A percentile compares a stretch with the other conserved stretches of the same genome.
Evolutionary conservation across 1,139 yeast species (phyloP).

Genomic region (Arxiozyma heterogenica): DNA sequence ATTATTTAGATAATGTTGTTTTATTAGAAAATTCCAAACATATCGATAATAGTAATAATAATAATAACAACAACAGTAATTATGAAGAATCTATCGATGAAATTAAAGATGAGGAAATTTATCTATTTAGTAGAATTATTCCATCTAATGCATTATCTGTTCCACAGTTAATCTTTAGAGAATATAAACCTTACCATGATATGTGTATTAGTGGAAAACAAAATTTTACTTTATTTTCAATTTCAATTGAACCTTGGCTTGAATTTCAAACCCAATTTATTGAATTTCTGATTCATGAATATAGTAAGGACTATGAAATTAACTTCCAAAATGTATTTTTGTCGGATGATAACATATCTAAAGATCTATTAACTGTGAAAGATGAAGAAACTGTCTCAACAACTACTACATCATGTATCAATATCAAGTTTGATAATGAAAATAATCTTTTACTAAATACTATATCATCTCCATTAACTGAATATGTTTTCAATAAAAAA

Average conservation of each 20-base stretch:
- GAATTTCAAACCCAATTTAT: constrained; percentile 11
- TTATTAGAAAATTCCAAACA: neutral
- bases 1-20: constrained; percentile 12
- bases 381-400: neutral
- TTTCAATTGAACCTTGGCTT: constrained; percentile 15
- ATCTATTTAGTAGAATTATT: constrained; percentile 13
- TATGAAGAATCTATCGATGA: neutral
- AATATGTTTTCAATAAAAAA: constrained; percentile 1
- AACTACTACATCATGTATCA: neutral
- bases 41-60: neutral
- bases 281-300: constrained; percentile 4
- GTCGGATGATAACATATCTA: constrained; percentile 6
- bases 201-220: constrained; percentile 19
- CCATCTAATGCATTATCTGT: constrained; percentile 7
- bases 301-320: constrained; percentile 5
- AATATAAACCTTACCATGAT: constrained; percentile 23
- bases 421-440: constrained; percentile 2
- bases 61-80: too few species aligned
- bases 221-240: constrained; percentile 22
- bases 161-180: constrained; percentile 16
- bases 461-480: constrained; percentile 4
- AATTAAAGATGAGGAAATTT: constrained; percentile 8
- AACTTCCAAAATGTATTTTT: constrained; percentile 7
- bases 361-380: constrained; percentile 1
- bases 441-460: constrained; percentile 6